phyloP scores from a whole-genome alignment of 78 protist genomes.

The Tieghemostelium lacteum region DNA sequence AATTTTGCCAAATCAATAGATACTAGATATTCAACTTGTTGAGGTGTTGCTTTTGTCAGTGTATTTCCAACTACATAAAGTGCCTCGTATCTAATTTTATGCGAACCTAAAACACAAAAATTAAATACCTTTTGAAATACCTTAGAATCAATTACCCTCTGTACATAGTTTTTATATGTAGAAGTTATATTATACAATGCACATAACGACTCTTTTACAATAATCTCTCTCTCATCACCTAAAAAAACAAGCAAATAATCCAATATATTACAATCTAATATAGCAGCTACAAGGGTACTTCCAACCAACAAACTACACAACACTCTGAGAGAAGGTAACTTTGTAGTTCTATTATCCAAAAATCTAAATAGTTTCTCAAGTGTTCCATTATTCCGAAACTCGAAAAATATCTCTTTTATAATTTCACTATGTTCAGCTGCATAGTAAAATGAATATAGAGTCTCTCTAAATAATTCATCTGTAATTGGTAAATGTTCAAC shows the following conservation, averaged over 20 bases:
- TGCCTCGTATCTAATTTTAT: too few species aligned
- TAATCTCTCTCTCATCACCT: slow-evolving; percentile 79
- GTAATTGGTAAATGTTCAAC: slow-evolving; percentile 72
- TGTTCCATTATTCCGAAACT: slow-evolving; percentile 93
- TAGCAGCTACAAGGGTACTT: slow-evolving; percentile 9
- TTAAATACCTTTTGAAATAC: too few species aligned
- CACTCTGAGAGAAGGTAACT: too few species aligned
- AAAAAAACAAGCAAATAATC: slow-evolving; percentile 9
- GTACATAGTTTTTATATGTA: neutral
- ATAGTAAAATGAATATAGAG: slow-evolving; percentile 45
- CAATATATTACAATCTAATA: slow-evolving; percentile 44
- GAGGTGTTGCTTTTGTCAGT: too few species aligned
- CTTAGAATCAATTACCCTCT: too few species aligned
- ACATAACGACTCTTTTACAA: slow-evolving; percentile 98
- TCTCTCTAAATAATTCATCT: slow-evolving; percentile 74
- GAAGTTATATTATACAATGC: slow-evolving; percentile 95
- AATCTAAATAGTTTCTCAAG: slow-evolving; percentile 98
- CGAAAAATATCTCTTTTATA: too few species aligned
- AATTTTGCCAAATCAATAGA: too few species aligned
- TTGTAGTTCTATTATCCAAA: slow-evolving; percentile 94
- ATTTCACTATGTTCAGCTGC: too few species aligned
- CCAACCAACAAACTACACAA: too few species aligned
- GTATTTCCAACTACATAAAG: too few species aligned
- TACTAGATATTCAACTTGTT: too few species aligned
- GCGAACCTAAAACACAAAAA: too few species aligned